These are phyloP conservation scores for Alternaria sp. DNA, from an alignment of 2,329 filamentous ascomycete genomes.

Conservation along the genomic window DNA sequence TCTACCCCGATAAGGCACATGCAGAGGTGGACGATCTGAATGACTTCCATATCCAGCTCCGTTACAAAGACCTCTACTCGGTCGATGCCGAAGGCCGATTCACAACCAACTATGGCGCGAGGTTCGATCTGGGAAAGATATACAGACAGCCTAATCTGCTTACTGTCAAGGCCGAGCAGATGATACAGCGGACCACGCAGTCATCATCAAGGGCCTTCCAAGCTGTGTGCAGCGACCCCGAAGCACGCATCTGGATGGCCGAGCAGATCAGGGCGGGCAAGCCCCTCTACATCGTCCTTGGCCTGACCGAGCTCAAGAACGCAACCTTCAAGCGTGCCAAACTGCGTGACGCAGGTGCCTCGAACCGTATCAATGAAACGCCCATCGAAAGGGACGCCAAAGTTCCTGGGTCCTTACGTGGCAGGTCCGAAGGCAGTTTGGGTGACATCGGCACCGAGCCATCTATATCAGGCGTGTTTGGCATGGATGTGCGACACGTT, in stretches of 20 bases:
- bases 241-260: conserved; percentile 45
- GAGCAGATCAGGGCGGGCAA: conserved; percentile 38
- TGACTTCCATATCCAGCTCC: conserved; percentile 51
- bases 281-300: conserved; percentile 47
- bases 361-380: conserved; percentile 43
- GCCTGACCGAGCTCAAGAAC: conserved; percentile 51
- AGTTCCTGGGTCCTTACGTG: conserved; percentile 41
- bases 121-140: conserved; percentile 49
- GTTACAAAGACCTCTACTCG: conserved; percentile 50
- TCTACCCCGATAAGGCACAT: conserved; percentile 46
- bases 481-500: conserved; percentile 47
- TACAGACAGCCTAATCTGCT: conserved; percentile 50
- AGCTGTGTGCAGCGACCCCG: conserved; percentile 45
- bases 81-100: conserved; percentile 49
- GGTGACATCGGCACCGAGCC: conserved; percentile 42
- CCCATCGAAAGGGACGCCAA: conserved; percentile 46
- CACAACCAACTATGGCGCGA: conserved; percentile 50
- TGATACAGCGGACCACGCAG: conserved; percentile 48
- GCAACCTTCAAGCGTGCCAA: conserved; percentile 49
- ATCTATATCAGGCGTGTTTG: conserved; percentile 47
- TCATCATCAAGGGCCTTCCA: conserved; percentile 38
- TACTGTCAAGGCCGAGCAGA: conserved; percentile 48
- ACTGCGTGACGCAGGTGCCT: conserved; percentile 47
- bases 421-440: conserved; percentile 34
- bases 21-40: conserved; percentile 49